These are phyloP conservation scores for Raddia distichophylla DNA, from an alignment of 176 grass and related monocot species.

Conservation along the genomic window DNA sequence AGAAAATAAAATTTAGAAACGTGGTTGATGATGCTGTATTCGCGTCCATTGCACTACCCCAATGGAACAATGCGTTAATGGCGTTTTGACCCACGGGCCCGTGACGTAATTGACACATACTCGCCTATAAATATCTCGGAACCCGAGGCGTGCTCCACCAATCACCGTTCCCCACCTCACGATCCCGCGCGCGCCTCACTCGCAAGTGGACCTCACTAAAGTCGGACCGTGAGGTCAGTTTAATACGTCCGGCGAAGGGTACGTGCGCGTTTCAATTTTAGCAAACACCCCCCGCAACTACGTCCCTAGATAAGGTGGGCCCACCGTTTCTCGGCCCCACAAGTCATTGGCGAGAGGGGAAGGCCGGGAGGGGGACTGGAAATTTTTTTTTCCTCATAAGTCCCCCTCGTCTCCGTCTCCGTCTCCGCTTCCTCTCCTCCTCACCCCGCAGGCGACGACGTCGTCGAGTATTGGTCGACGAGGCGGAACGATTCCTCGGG, in stretches of 20 bases:
- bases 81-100: not conserved
- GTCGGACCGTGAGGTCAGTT: not conserved
- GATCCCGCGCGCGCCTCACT: not conserved
- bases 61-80: not conserved
- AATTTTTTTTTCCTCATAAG: not conserved
- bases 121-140: not conserved
- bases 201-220: not conserved
- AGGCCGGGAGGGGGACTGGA: not conserved
- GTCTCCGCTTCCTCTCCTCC: not conserved
- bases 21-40: too few species aligned
- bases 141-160: not conserved
- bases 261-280: slow-evolving; percentile 35
- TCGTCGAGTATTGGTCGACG: slow-evolving; percentile 28
- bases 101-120: not conserved
- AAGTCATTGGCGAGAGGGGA: slow-evolving; percentile 24
- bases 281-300: slow-evolving; percentile 15
- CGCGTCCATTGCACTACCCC: too few species aligned
- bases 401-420: not conserved
- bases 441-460: slow-evolving; percentile 4
- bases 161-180: not conserved
- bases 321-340: slow-evolving; percentile 10
- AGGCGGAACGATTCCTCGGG: slow-evolving; percentile 17
- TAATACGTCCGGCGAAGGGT: not conserved
- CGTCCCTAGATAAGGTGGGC: slow-evolving; percentile 39
- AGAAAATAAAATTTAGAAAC: too few species aligned